Percentiles rank a stretch among this genome's conserved stretches.
These are phyloP conservation scores for Mycena amicta DNA, from an alignment of 768 basidiomycete species.

Conservation along the genomic window DNA sequence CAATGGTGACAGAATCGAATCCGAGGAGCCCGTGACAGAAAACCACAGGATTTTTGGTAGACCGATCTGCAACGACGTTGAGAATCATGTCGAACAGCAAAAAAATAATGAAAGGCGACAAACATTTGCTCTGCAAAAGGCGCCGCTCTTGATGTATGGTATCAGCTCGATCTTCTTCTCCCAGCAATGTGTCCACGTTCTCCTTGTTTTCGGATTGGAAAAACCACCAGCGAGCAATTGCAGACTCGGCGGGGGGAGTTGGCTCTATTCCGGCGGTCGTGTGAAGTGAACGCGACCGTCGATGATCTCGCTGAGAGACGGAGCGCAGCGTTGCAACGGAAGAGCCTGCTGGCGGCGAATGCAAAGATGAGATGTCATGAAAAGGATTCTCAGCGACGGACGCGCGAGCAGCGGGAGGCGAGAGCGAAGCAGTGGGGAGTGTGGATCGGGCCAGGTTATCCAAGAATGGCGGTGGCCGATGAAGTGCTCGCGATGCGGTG, in stretches of 20 bases:
- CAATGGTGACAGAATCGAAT: slow-evolving; percentile 83
- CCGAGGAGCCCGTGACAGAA: slow-evolving; percentile 96
- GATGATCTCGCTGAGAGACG: slow-evolving; percentile 36
- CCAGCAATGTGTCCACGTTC: slow-evolving; percentile 45
- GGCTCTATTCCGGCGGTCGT: slow-evolving; percentile 5
- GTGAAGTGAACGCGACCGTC: slow-evolving; percentile 27
- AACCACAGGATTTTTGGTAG: slow-evolving; percentile 83
- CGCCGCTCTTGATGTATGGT: slow-evolving; percentile 49
- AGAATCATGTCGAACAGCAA: not conserved
- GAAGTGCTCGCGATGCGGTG: slow-evolving; percentile 32
- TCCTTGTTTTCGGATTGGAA: slow-evolving; percentile 52
- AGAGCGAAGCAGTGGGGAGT: slow-evolving; percentile 63
- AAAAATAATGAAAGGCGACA: slow-evolving; percentile 32
- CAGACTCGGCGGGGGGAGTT: slow-evolving; percentile 21
- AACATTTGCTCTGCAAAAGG: slow-evolving; percentile 62
- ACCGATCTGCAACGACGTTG: slow-evolving; percentile 52
- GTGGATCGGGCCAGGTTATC: slow-evolving; percentile 60
- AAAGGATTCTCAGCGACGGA: slow-evolving; percentile 24
- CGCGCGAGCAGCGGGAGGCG: slow-evolving; percentile 33
- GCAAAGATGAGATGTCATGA: slow-evolving; percentile 36
- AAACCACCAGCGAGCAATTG: slow-evolving; percentile 50
- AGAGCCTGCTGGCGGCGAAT: slow-evolving; percentile 45
- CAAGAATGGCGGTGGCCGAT: slow-evolving; percentile 53
- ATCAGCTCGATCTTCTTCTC: slow-evolving; percentile 55
- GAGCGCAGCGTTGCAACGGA: slow-evolving; percentile 65